Percentiles rank a stretch among this genome's conserved stretches.
These are phyloP conservation scores for Solanum piurae DNA, from an alignment of 257 asterid species.

Conservation along the genomic window DNA sequence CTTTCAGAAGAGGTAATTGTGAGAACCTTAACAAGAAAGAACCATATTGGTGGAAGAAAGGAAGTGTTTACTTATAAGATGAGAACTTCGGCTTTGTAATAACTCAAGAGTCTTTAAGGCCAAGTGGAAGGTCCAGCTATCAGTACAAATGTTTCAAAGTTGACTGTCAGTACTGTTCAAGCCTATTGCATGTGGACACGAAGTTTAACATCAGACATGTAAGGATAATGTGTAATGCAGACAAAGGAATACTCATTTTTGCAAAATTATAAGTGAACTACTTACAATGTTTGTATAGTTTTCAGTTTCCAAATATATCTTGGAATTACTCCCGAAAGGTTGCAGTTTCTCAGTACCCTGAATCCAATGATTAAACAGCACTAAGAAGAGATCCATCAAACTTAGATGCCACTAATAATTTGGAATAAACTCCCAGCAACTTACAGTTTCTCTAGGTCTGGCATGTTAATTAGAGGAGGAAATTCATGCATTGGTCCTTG, in stretches of 20 bases:
- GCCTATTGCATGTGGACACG: not conserved
- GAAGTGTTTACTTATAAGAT: not conserved
- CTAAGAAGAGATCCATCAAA: not conserved
- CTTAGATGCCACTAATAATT: not conserved
- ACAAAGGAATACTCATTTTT: not conserved
- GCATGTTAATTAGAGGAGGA: slow-evolving; percentile 49
- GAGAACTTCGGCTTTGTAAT: not conserved
- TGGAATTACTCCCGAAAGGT: slow-evolving; percentile 73
- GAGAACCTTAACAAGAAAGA: not conserved
- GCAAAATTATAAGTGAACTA: not conserved
- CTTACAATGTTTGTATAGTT: slow-evolving; percentile 59
- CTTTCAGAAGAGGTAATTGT: not conserved
- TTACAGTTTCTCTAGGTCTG: slow-evolving; percentile 47
- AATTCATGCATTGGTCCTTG: slow-evolving; percentile 60
- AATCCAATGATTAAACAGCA: slow-evolving; percentile 3
- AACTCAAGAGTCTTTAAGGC: not conserved
- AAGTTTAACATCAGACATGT: not conserved
- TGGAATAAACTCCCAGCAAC: slow-evolving; percentile 5
- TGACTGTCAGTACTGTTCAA: not conserved
- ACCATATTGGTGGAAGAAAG: not conserved
- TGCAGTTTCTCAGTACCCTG: slow-evolving; percentile 80
- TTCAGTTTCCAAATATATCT: slow-evolving; percentile 57
- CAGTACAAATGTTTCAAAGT: not conserved
- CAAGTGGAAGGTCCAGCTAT: not conserved
- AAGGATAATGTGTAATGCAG: not conserved